These are phyloP conservation scores for Proliferodiscus dingleyae DNA, from an alignment of 2,329 filamentous ascomycete genomes.

Conservation along the genomic window DNA sequence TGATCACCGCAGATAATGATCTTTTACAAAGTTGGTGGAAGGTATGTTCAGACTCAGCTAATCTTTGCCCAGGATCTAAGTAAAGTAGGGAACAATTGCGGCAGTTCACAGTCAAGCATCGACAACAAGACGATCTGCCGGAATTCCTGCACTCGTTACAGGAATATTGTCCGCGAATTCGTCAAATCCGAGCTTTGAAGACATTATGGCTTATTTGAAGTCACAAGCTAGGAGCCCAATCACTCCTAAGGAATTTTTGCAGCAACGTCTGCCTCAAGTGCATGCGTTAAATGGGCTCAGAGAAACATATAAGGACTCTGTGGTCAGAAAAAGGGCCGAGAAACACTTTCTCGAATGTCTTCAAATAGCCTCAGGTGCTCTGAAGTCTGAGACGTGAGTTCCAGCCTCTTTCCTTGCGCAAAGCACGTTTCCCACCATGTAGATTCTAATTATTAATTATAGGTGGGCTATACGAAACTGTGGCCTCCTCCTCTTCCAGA, in stretches of 20 bases:
- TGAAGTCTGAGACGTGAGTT: slow-evolving; percentile 70
- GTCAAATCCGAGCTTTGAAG: slow-evolving; percentile 54
- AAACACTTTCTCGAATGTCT: slow-evolving; percentile 68
- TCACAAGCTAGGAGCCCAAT: slow-evolving; percentile 52
- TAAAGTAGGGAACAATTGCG: slow-evolving; percentile 52
- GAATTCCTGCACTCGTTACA: slow-evolving; percentile 80
- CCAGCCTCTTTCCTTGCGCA: background rate
- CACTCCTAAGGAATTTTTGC: slow-evolving; percentile 39
- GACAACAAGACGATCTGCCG: slow-evolving; percentile 85
- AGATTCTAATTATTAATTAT: slow-evolving; percentile 5
- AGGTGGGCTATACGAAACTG: slow-evolving; percentile 95
- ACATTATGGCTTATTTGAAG: slow-evolving; percentile 59
- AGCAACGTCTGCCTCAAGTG: slow-evolving; percentile 74
- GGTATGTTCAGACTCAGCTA: no score
- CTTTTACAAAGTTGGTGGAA: slow-evolving; percentile 65
- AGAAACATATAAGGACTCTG: slow-evolving; percentile 82
- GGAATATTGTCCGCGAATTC: slow-evolving; percentile 70
- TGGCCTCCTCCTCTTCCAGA: slow-evolving; percentile 80
- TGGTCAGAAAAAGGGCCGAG: slow-evolving; percentile 68
- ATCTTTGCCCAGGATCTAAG: no score
- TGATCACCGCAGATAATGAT: slow-evolving; percentile 13
- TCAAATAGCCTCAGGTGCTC: slow-evolving; percentile 71
- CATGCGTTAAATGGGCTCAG: slow-evolving; percentile 93
- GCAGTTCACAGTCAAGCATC: slow-evolving; percentile 73
- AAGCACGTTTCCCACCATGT: background rate